Percentiles rank a stretch among this genome's conserved stretches.
phyloP scores from a whole-genome alignment of 2,329 filamentous ascomycete species.

The Diaporthe sp. region DNA sequence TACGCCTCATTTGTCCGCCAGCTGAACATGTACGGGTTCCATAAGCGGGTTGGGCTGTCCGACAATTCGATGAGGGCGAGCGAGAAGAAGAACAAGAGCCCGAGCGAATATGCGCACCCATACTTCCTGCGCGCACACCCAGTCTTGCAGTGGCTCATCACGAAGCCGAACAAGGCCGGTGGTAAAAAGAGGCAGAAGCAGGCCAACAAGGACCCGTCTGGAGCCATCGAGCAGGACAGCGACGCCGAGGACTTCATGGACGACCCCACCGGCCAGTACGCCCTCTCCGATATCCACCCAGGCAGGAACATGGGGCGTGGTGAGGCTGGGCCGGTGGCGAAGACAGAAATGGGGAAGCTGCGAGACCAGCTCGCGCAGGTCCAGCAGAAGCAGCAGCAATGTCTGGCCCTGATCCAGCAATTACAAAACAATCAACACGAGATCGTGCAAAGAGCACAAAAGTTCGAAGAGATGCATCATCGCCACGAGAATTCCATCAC shows the following conservation, averaged over 20 bases:
- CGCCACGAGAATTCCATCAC: constrained; percentile 99
- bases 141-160: constrained; percentile 94
- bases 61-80: constrained; percentile 99
- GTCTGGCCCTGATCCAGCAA: constrained; percentile 84
- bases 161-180: constrained; percentile 86
- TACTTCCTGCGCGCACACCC: constrained; percentile 95
- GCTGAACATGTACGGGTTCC: constrained; percentile 97
- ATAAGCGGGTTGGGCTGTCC: constrained; percentile 93
- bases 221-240: constrained; percentile 71
- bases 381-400: constrained; percentile 87
- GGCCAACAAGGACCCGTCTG: constrained; percentile 62
- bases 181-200: constrained; percentile 72
- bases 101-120: constrained; percentile 97
- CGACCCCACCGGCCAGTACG: constrained; percentile 50
- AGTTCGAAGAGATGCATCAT: constrained; percentile 92
- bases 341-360: constrained; percentile 83
- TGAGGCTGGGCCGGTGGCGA: constrained; percentile 65
- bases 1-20: constrained; percentile 97
- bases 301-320: constrained; percentile 57
- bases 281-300: constrained; percentile 46
- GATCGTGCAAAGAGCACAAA: constrained; percentile 87
- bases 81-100: constrained; percentile 96
- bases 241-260: constrained; percentile 71
- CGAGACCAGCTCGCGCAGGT: constrained; percentile 86
- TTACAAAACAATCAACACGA: constrained; percentile 89